Percentiles rank a stretch among this genome's conserved stretches.
phyloP scores from a whole-genome alignment of 306 rosid species.

The Lupinus albus region DNA sequence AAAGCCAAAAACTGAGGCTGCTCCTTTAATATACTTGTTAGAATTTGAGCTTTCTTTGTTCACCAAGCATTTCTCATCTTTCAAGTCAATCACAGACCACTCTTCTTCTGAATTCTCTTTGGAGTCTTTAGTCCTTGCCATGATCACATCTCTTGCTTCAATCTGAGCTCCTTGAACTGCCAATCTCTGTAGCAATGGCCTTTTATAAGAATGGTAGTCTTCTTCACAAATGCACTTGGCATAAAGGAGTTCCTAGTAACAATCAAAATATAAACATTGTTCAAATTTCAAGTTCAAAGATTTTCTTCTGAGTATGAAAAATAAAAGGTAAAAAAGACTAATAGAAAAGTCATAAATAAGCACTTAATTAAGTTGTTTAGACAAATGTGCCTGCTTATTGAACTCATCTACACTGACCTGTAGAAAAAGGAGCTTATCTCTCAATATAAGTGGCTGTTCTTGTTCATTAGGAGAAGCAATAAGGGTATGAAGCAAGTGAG shows the following conservation, averaged over 20 bases:
- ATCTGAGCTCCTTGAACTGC: conserved; percentile 83
- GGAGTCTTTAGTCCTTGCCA: conserved; percentile 43
- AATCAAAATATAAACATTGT: neutral
- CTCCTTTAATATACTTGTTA: conserved; percentile 80
- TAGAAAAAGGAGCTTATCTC: conserved; percentile 81
- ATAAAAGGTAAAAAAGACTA: too few relatives aligned
- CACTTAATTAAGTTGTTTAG: conserved; percentile 32
- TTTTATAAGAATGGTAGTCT: conserved; percentile 82
- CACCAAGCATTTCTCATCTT: conserved; percentile 60
- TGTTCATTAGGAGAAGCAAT: conserved; percentile 66
- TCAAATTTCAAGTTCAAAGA: too few relatives aligned
- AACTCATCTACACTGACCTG: conserved; percentile 58
- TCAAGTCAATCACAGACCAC: conserved; percentile 87
- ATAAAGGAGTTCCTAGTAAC: conserved; percentile 70
- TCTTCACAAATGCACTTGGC: conserved; percentile 85
- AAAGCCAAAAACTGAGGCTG: conserved; percentile 72
- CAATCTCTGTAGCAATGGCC: conserved; percentile 81
- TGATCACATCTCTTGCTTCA: conserved; percentile 69
- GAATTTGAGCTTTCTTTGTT: conserved; percentile 62
- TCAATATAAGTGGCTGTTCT: conserved; percentile 63
- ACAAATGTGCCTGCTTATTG: neutral
- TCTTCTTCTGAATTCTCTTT: conserved; percentile 68
- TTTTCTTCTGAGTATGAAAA: too few relatives aligned
- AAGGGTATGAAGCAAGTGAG: conserved; percentile 79
- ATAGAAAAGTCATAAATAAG: conserved; percentile 58